phyloP scores from a whole-genome alignment of 768 basidiomycete genomes.

The Lanmaoa pseudosensibilis region DNA sequence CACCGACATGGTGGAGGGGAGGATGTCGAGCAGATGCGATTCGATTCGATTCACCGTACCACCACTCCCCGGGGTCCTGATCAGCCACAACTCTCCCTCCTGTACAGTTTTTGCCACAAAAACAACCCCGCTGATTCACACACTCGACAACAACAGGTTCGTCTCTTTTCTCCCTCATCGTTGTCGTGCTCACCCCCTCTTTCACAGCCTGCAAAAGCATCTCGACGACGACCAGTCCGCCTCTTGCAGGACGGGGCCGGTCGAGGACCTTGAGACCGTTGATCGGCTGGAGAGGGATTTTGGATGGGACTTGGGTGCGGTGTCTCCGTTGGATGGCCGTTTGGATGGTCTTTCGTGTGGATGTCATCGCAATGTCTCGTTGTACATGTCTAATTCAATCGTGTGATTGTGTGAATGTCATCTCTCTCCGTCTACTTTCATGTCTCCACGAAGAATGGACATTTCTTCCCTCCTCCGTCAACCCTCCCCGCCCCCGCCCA shows the following conservation, averaged over 20 bases:
- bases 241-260: constrained; percentile 61
- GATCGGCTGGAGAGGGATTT: constrained; percentile 70
- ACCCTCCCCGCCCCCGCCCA: constrained; percentile 4
- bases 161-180: not conserved
- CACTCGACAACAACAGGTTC: constrained; percentile 50
- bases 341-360: constrained; percentile 64
- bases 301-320: constrained; percentile 91
- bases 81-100: constrained; percentile 39
- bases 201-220: constrained; percentile 77
- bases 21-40: not conserved
- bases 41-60: too few relatives aligned
- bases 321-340: constrained; percentile 54
- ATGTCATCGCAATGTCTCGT: constrained; percentile 86
- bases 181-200: not conserved
- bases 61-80: constrained; percentile 41
- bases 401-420: not conserved
- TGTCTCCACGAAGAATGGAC: constrained; percentile 69
- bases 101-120: constrained; percentile 39
- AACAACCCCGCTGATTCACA: constrained; percentile 12
- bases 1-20: constrained; percentile 69
- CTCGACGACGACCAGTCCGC: constrained; percentile 82
- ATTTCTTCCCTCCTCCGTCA: constrained; percentile 79
- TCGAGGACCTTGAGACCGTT: constrained; percentile 92
- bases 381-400: constrained; percentile 52
- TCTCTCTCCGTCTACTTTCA: constrained; percentile 23